Conservation (phyloP, 2,329 filamentous ascomycete species). For the Aspergillus neoniger region DNA sequence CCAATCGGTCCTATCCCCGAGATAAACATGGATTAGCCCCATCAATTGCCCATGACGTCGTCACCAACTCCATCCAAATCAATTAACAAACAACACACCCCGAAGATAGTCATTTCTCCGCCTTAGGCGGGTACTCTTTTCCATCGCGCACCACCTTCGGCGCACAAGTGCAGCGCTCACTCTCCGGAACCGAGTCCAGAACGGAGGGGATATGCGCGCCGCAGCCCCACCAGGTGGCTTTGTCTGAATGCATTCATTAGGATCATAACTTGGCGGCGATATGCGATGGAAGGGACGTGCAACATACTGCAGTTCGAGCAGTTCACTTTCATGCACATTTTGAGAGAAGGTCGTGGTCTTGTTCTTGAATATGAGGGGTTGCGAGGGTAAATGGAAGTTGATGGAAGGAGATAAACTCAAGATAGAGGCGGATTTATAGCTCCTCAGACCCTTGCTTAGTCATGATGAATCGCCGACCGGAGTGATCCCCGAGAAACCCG, state of each 20-base stretch:
- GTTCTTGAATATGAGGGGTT: neutral
- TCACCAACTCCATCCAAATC: constrained; percentile 15
- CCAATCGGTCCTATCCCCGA: neutral
- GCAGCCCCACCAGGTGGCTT: constrained; percentile 67
- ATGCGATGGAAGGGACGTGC: too few species aligned
- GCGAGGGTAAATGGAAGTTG: too few species aligned
- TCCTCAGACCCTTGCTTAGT: too few species aligned
- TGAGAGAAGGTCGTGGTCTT: neutral
- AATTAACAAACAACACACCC: constrained; percentile 6
- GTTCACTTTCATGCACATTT: constrained; percentile 66
- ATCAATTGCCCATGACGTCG: too few species aligned
- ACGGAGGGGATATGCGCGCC: constrained; percentile 63
- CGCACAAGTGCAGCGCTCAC: constrained; percentile 66
- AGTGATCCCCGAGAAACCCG: too few species aligned
- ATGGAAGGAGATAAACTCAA: too few species aligned
- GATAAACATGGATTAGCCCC: neutral
- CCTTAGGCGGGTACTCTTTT: constrained; percentile 67
- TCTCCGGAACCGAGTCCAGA: constrained; percentile 60
- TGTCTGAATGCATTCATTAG: constrained; percentile 45
- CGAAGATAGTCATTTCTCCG: constrained; percentile 43
- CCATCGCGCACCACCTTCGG: constrained; percentile 64
- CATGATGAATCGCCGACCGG: too few species aligned
- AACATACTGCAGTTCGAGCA: constrained; percentile 65
- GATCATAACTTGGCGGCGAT: too few species aligned
- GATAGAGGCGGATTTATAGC: too few species aligned